Evolutionary conservation across 1,284 basidiomycete genomes (phyloP).

Genomic region (Thecaphora frezii): DNA sequence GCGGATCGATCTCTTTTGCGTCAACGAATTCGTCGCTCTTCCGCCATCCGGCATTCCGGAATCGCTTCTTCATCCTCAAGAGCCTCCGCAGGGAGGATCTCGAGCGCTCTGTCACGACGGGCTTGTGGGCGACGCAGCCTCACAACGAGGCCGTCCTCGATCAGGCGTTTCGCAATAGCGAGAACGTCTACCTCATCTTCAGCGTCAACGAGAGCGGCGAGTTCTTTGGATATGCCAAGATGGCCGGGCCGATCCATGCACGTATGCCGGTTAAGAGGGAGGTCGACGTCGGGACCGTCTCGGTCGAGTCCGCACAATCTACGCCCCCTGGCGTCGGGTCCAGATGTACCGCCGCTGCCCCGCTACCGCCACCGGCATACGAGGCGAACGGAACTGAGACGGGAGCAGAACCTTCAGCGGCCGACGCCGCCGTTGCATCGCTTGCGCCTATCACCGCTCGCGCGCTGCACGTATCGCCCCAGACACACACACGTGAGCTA

Average conservation of each 20-base stretch:
- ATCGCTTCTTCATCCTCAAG: conserved; percentile 89
- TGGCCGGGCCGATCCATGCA: conserved; percentile 49
- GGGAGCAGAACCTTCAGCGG: too few species aligned
- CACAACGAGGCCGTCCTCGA: conserved; percentile 80
- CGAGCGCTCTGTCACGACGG: conserved; percentile 77
- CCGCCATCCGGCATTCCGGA: conserved; percentile 74
- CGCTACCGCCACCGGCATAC: too few species aligned
- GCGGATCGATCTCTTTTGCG: conserved; percentile 42
- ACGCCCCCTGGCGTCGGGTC: too few species aligned
- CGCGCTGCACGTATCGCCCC: not conserved
- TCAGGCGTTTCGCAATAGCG: conserved; percentile 83
- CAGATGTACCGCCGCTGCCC: too few species aligned
- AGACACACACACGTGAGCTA: not conserved
- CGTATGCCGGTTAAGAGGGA: not conserved
- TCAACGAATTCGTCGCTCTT: conserved; percentile 67
- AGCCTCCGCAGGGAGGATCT: conserved; percentile 74
- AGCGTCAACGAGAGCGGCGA: conserved; percentile 82
- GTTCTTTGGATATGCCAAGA: conserved; percentile 58
- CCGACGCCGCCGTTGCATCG: too few species aligned
- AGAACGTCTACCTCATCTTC: conserved; percentile 83
- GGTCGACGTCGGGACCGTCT: too few species aligned
- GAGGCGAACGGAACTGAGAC: too few species aligned
- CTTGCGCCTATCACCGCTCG: too few species aligned
- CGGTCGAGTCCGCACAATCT: too few species aligned
- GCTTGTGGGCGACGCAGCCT: conserved; percentile 86